Base-by-base conservation (phyloP, 2,329 filamentous ascomycete genomes). In the Coniochaeta pulveracea region DNA sequence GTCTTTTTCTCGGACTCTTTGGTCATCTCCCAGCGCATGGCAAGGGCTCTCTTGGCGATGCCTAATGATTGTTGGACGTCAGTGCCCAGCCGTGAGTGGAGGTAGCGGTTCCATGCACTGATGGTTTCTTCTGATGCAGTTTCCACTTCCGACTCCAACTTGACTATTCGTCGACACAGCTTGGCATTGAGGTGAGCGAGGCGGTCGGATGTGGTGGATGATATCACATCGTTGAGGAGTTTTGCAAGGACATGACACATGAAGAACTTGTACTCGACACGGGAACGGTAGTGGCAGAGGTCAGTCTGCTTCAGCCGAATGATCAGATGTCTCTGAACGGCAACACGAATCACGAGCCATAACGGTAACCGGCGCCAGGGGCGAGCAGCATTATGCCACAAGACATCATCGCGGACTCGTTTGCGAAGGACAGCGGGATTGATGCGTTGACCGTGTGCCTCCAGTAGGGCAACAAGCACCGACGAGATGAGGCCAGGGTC, bases 291-390 rank as follows among this genome's bases (percentile, higher is more conserved):
- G 3, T 58, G 55, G 2, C 71, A 71, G 0, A 46, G 17, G 2
- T 63, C 49, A 1, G 46, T 40, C 1, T 63, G 63, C 2, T n/a
- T 19, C 5, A 66, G 41, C 0, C 45, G 15, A 2, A 56, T 39
- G 17, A 53, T 59, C 0, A 81, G 55, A 6, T 66, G 57, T 1
- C 75, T 61, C 31, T 75, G 64, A 2, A 72, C 43, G 0, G 63
- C 58, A 2, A 83, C 73, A 0, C 76, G 68, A 4, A 82, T 48
- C 0, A 75, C 54, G 0, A 84, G 63, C 68, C 76, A 84, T 33
- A 69, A 63, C 0, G 78, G 64, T 2, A 65, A 66, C 23, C 80
- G 57, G 12, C 78, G 60, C 77, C 78, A 84, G 0, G 76, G 76
- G 1, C 58, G 46, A 1, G 61, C 49, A 0, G 61, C 56, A 1